Evolutionary conservation across 495 filamentous ascomycete species (phyloP).

Genomic region (Margaritispora aquatica): DNA sequence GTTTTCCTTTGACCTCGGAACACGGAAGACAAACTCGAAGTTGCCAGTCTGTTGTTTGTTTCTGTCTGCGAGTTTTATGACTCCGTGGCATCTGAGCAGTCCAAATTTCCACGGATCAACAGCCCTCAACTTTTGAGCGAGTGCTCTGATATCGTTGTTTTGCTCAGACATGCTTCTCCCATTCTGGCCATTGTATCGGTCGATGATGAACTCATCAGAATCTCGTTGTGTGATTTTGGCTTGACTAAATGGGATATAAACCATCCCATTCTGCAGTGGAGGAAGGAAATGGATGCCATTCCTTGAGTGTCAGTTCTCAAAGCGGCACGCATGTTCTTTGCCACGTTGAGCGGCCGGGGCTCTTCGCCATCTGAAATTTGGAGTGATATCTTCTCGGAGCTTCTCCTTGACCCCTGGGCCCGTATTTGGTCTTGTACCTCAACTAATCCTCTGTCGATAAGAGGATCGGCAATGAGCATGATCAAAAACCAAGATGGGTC

Average conservation of each 20-base stretch:
- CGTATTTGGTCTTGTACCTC: too few species aligned
- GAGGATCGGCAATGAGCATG: slow-evolving; percentile 24
- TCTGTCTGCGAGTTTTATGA: slow-evolving; percentile 16
- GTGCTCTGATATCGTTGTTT: slow-evolving; percentile 24
- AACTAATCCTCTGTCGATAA: slow-evolving; percentile 26
- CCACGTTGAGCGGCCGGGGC: slow-evolving; percentile 2
- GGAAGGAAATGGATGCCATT: too few species aligned
- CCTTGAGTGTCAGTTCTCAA: too few species aligned
- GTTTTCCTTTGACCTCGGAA: too few species aligned
- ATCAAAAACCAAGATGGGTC: slow-evolving; percentile 38
- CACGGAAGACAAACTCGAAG: slow-evolving; percentile 18
- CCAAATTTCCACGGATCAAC: slow-evolving; percentile 38
- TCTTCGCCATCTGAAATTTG: too few species aligned
- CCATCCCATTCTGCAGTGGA: too few species aligned
- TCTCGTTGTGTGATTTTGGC: too few species aligned
- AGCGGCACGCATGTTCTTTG: slow-evolving; percentile 12
- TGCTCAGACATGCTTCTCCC: slow-evolving; percentile 8
- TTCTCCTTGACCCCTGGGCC: too few species aligned
- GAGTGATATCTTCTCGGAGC: too few species aligned
- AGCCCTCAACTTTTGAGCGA: slow-evolving; percentile 33
- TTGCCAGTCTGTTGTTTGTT: not conserved
- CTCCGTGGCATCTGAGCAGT: slow-evolving; percentile 41
- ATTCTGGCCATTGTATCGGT: slow-evolving; percentile 18
- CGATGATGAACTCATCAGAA: too few species aligned
- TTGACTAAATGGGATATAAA: too few species aligned